Conservation (phyloP, 2,329 filamentous ascomycete species). For the Hymenoscyphus fructigenus region DNA sequence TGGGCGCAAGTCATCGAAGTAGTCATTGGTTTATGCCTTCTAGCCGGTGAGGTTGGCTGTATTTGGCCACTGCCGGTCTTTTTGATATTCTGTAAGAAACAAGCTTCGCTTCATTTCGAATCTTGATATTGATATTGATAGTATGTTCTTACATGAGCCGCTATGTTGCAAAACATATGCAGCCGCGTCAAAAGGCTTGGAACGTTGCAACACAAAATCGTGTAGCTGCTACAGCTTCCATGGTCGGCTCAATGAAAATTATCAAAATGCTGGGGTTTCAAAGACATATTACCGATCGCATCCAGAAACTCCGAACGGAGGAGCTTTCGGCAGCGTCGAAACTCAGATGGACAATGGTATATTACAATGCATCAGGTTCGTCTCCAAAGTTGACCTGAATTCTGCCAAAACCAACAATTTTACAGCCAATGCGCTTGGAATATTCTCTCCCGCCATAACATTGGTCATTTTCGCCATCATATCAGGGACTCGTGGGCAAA, state of each 20-base stretch:
- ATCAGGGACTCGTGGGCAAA: constrained; percentile 12
- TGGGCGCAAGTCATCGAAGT: constrained; percentile 44
- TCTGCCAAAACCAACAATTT: not conserved
- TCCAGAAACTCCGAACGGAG: constrained; percentile 37
- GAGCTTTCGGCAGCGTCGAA: constrained; percentile 34
- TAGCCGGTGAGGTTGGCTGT: constrained; percentile 43
- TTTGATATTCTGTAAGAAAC: constrained; percentile 41
- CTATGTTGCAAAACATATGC: constrained; percentile 16
- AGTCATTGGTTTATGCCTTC: constrained; percentile 39
- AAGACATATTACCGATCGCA: constrained; percentile 31
- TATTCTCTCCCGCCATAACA: constrained; percentile 28
- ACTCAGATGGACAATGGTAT: constrained; percentile 40
- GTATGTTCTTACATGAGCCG: constrained; percentile 6
- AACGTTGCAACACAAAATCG: constrained; percentile 27
- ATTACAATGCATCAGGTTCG: constrained; percentile 43
- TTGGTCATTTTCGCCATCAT: constrained; percentile 23
- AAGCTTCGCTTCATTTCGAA: too few species aligned
- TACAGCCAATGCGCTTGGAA: constrained; percentile 28
- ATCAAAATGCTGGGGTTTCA: constrained; percentile 35
- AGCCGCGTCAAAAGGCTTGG: constrained; percentile 26
- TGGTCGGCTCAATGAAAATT: constrained; percentile 27
- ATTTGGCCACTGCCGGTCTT: constrained; percentile 42
- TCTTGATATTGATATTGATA: not conserved
- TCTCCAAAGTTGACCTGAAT: not conserved
- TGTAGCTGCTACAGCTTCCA: constrained; percentile 23